These are phyloP conservation scores for Cyclocybe aegerita DNA, from an alignment of 768 basidiomycete species.

Conservation along the genomic window DNA sequence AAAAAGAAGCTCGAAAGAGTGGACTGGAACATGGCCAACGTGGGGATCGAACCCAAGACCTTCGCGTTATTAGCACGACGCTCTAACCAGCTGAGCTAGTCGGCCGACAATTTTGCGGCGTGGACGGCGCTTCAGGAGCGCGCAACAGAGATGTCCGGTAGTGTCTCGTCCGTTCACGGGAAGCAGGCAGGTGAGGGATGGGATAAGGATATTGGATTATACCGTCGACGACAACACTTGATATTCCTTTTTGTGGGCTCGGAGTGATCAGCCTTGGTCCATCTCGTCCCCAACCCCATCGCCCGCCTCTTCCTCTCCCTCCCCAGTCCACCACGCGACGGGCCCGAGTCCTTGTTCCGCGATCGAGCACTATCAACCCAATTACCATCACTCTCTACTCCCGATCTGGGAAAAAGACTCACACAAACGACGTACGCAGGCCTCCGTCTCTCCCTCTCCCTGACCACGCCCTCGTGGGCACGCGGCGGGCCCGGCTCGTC, in stretches of 20 bases:
- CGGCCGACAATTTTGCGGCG: constrained; percentile 42
- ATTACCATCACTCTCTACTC: too few species aligned
- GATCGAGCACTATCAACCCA: constrained; percentile 63
- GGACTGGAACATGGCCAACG: constrained; percentile 53
- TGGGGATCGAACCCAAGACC: constrained; percentile 83
- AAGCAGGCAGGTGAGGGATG: too few species aligned
- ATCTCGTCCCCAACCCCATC: constrained; percentile 31
- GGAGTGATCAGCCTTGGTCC: constrained; percentile 34
- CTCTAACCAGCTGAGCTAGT: constrained; percentile 94
- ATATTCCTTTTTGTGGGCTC: too few species aligned
- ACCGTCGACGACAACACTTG: too few species aligned
- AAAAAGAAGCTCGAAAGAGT: neutral
- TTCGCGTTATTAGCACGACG: constrained; percentile 86
- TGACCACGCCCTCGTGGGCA: constrained; percentile 64
- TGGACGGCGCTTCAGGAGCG: too few species aligned
- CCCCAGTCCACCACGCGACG: constrained; percentile 70
- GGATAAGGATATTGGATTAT: too few species aligned
- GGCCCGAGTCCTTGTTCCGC: constrained; percentile 83
- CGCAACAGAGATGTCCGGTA: too few species aligned
- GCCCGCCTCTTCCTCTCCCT: constrained; percentile 36
- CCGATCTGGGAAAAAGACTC: constrained; percentile 29
- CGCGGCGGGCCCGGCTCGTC: constrained; percentile 85
- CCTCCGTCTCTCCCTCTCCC: constrained; percentile 43
- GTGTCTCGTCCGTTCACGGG: too few species aligned
- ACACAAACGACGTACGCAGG: constrained; percentile 76